Evolutionary conservation across 805 yeast genomes (phyloP).

Genomic region (Wickerhamiella kurtzmanii): DNA sequence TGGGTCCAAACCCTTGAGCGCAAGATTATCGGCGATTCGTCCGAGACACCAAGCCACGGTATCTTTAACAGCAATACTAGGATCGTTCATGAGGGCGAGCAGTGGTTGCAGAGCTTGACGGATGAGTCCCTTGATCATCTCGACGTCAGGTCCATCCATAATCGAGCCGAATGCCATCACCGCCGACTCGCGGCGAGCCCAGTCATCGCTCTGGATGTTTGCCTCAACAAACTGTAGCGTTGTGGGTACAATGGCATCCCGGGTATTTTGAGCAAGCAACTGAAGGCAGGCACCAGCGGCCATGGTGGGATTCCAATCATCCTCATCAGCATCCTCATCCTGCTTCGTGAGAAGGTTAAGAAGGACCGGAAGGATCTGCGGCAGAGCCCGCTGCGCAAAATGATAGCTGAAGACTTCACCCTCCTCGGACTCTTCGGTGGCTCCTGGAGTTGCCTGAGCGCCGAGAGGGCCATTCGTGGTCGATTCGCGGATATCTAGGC

Average conservation of each 20-base stretch:
- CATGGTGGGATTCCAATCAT: slow-evolving; percentile 96
- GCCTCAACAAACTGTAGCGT: slow-evolving; percentile 72
- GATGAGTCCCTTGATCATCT: slow-evolving; percentile 51
- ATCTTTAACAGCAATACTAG: slow-evolving; percentile 74
- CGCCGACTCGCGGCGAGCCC: slow-evolving; percentile 93
- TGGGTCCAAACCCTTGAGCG: slow-evolving; percentile 59
- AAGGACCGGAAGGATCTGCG: slow-evolving; percentile 78
- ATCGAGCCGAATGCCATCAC: slow-evolving; percentile 99
- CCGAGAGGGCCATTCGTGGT: slow-evolving; percentile 19
- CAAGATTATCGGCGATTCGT: slow-evolving; percentile 71
- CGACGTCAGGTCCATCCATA: slow-evolving; percentile 81
- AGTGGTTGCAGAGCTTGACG: slow-evolving; percentile 77
- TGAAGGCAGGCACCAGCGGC: slow-evolving; percentile 97
- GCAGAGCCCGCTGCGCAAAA: slow-evolving; percentile 73
- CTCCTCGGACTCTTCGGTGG: slow-evolving; percentile 18
- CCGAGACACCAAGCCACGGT: slow-evolving; percentile 99
- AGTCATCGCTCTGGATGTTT: slow-evolving; percentile 44
- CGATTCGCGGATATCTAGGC: slow-evolving; percentile 33
- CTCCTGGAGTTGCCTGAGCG: too few relatives aligned
- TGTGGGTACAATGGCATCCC: slow-evolving; percentile 72
- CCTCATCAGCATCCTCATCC: slow-evolving; percentile 81
- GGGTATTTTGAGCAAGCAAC: slow-evolving; percentile 82
- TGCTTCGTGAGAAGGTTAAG: slow-evolving; percentile 70
- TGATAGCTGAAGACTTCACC: slow-evolving; percentile 39
- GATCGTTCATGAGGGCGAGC: slow-evolving; percentile 58